A percentile compares a stretch with the other conserved stretches of the same genome.
phyloP scores from a whole-genome alignment of 495 filamentous ascomycete genomes.

The Hyaloscypha variabilis region DNA sequence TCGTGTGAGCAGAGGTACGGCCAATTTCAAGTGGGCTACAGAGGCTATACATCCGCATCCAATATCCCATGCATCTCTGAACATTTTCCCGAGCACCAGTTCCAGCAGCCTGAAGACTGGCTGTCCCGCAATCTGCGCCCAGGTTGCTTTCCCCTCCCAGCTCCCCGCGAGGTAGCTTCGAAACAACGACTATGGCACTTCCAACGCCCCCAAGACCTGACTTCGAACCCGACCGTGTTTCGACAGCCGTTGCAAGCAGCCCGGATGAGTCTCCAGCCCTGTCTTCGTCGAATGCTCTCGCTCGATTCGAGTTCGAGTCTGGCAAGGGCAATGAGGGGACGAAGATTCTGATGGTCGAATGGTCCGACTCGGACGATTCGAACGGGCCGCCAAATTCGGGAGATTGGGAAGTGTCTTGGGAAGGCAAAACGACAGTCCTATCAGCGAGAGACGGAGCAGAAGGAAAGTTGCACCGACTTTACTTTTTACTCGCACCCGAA shows the following conservation, averaged over 20 bases:
- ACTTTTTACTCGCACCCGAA: constrained; percentile 72
- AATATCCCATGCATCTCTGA: not conserved
- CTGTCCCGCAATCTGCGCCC: constrained; percentile 6
- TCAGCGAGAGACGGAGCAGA: constrained; percentile 61
- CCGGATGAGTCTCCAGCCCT: constrained; percentile 29
- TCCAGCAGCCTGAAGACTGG: constrained; percentile 18
- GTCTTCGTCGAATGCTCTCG: constrained; percentile 56
- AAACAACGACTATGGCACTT: constrained; percentile 29
- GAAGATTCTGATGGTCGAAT: constrained; percentile 85
- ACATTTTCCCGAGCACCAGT: constrained; percentile 23
- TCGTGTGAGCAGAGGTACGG: not conserved
- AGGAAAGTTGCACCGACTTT: constrained; percentile 62
- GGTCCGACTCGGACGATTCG: constrained; percentile 62
- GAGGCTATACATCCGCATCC: constrained; percentile 11
- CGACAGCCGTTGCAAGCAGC: constrained; percentile 10
- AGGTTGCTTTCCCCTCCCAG: constrained; percentile 17
- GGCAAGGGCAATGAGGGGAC: constrained; percentile 78
- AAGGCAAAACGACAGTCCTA: constrained; percentile 68
- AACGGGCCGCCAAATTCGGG: constrained; percentile 30
- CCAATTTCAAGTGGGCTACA: constrained; percentile 12
- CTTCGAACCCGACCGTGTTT: constrained; percentile 30
- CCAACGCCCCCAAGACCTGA: constrained; percentile 24
- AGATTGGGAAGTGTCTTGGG: constrained; percentile 77
- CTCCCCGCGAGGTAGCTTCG: constrained; percentile 27
- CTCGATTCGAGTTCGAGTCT: constrained; percentile 84